Evolutionary conservation across 495 filamentous ascomycete genomes (phyloP).

Genomic region (Lepraria neglecta): DNA sequence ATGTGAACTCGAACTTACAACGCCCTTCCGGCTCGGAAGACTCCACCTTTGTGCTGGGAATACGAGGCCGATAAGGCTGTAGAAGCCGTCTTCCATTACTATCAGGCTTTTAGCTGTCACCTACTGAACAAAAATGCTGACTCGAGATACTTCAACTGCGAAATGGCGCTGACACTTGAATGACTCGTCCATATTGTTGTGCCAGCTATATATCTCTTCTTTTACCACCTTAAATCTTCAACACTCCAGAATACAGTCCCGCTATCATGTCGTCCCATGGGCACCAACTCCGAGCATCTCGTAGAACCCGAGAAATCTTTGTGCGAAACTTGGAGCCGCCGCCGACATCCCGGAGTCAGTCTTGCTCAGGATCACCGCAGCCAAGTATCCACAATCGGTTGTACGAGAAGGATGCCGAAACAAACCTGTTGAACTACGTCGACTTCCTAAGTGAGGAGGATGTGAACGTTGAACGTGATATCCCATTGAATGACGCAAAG

Average conservation of each 20-base stretch:
- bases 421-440: background rate
- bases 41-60: constrained; percentile 2
- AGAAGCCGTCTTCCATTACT: background rate
- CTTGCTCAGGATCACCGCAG: background rate
- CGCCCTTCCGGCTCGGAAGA: background rate
- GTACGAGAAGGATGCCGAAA: constrained; percentile 3
- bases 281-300: constrained; percentile 3
- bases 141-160: background rate
- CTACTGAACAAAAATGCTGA: constrained; percentile 1
- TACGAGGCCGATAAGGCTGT: background rate
- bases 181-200: background rate
- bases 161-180: background rate
- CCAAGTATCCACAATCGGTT: constrained; percentile 4
- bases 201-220: constrained; percentile 2
- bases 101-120: constrained; percentile 2
- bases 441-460: constrained; percentile 5
- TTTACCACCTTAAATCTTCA: background rate
- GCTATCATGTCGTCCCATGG: background rate
- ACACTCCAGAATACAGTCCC: background rate
- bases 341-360: background rate
- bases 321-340: constrained; percentile 2
- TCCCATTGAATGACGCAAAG: background rate
- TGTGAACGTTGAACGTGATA: background rate
- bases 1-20: constrained; percentile 1
- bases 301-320: constrained; percentile 6